Percentiles rank a stretch among this genome's conserved stretches.
phyloP scores from a whole-genome alignment of 371 early-diverging fungal genomes.

The Actinomucor elegans region DNA sequence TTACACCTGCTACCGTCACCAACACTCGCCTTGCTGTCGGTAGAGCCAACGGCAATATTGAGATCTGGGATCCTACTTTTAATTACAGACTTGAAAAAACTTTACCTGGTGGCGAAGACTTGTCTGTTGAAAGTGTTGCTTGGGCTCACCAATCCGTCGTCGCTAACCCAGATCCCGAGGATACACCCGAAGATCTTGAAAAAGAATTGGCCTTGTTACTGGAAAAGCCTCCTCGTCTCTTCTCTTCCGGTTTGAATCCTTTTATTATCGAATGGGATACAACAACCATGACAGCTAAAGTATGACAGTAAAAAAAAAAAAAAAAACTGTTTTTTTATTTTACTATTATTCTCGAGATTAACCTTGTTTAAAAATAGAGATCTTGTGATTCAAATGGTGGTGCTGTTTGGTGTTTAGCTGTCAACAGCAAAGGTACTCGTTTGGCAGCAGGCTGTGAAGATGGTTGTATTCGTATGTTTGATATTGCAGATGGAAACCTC shows the following conservation, averaged over 20 bases:
- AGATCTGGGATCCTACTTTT: slow-evolving; percentile 81
- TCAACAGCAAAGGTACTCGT: slow-evolving; percentile 69
- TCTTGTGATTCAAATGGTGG: slow-evolving; percentile 86
- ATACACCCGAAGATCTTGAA: slow-evolving; percentile 51
- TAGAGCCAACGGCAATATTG: slow-evolving; percentile 90
- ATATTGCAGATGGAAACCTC: slow-evolving; percentile 73
- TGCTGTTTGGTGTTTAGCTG: slow-evolving; percentile 92
- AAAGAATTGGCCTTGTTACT: slow-evolving; percentile 47
- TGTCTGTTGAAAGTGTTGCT: slow-evolving; percentile 77
- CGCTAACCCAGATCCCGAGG: slow-evolving; percentile 62
- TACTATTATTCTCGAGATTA: neutral
- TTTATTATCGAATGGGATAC: slow-evolving; percentile 90
- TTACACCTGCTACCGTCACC: slow-evolving; percentile 63
- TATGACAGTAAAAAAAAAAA: slow-evolving; percentile 21
- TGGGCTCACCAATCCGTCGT: slow-evolving; percentile 81
- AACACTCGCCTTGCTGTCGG: slow-evolving; percentile 75
- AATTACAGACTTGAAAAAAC: slow-evolving; percentile 74
- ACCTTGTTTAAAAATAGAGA: slow-evolving; percentile 9
- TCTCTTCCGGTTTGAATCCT: slow-evolving; percentile 86
- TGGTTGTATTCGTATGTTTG: slow-evolving; percentile 84
- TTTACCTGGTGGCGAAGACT: slow-evolving; percentile 78
- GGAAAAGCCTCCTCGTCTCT: slow-evolving; percentile 73
- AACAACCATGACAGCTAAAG: slow-evolving; percentile 66
- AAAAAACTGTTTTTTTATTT: too few relatives aligned
- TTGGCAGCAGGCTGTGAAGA: slow-evolving; percentile 95